A percentile compares a stretch with the other conserved stretches of the same genome.
Evolutionary conservation across 495 filamentous ascomycete species (phyloP).

Genomic region (Podospora bellae-mahoneyi): DNA sequence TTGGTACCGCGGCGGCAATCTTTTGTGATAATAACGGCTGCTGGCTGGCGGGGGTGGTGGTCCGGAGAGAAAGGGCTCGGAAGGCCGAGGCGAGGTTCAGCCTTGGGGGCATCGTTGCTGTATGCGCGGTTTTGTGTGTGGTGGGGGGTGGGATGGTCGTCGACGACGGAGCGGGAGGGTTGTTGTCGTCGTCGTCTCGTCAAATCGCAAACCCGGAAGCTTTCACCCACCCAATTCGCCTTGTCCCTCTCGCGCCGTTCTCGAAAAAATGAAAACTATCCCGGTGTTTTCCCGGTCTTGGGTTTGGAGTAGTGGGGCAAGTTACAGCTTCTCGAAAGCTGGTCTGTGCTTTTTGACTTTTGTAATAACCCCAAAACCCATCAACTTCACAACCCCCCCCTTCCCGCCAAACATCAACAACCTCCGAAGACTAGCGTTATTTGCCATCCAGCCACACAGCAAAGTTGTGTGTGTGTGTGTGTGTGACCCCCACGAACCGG

Average conservation of each 20-base stretch:
- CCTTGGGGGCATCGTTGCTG: conserved; percentile 47
- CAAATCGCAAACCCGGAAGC: conserved; percentile 2
- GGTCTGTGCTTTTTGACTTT: neutral
- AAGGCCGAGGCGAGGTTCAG: conserved; percentile 41
- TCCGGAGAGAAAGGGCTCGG: conserved; percentile 36
- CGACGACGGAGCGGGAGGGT: conserved; percentile 1
- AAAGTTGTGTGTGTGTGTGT: no score
- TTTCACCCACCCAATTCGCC: neutral
- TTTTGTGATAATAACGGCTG: conserved; percentile 39
- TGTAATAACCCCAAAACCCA: neutral
- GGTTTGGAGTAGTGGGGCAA: neutral
- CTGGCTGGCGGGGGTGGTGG: neutral
- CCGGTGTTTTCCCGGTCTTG: conserved; percentile 19
- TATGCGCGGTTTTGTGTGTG: conserved; percentile 9
- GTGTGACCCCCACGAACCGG: neutral
- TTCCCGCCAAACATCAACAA: neutral
- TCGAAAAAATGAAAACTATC: conserved; percentile 14
- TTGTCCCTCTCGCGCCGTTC: neutral
- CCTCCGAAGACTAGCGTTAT: neutral
- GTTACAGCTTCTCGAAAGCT: neutral
- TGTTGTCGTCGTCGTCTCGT: no score
- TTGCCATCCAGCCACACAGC: neutral
- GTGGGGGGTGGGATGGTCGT: conserved; percentile 3
- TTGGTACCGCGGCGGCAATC: conserved; percentile 37
- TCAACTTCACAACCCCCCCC: neutral